Conservation (phyloP, 352 stramenopile species). For the Thraustochytrium sp. region DNA sequence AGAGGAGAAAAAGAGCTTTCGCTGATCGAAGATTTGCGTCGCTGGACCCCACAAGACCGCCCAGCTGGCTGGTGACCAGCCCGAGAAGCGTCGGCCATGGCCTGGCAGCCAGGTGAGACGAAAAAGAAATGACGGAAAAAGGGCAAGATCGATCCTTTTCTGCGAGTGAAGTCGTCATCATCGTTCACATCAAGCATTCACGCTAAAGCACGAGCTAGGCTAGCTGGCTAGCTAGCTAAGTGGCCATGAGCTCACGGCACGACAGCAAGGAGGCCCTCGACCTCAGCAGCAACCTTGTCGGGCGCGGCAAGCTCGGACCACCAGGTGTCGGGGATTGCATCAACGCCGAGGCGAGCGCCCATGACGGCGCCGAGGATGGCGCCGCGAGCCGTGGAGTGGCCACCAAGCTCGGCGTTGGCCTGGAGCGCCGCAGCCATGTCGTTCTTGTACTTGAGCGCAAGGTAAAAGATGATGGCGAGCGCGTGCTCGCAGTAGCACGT, state of each 20-base stretch:
- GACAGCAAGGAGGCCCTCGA: neutral
- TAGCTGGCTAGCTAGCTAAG: neutral
- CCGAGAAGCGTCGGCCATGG: too few relatives aligned
- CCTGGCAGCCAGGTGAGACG: too few relatives aligned
- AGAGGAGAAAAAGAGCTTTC: too few relatives aligned
- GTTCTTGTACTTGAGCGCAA: slow-evolving; percentile 45
- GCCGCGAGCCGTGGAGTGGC: slow-evolving; percentile 45
- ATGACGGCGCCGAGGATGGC: slow-evolving; percentile 47
- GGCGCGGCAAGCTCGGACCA: neutral
- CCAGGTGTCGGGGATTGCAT: neutral
- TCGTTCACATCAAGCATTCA: too few relatives aligned
- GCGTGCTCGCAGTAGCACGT: slow-evolving; percentile 49
- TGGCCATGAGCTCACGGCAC: neutral
- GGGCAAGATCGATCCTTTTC: too few relatives aligned
- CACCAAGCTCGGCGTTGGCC: slow-evolving; percentile 45
- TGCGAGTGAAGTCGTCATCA: too few relatives aligned
- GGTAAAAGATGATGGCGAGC: slow-evolving; percentile 45
- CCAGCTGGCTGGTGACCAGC: too few relatives aligned
- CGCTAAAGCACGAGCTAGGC: neutral
- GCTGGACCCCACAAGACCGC: too few relatives aligned
- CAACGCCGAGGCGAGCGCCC: slow-evolving; percentile 6
- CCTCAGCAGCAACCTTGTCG: neutral
- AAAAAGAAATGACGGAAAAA: too few relatives aligned
- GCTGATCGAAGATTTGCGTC: too few relatives aligned
- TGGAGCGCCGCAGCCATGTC: slow-evolving; percentile 42